phyloP scores from a whole-genome alignment of 2,329 filamentous ascomycete species.

The Hymenoscyphus linearis region DNA sequence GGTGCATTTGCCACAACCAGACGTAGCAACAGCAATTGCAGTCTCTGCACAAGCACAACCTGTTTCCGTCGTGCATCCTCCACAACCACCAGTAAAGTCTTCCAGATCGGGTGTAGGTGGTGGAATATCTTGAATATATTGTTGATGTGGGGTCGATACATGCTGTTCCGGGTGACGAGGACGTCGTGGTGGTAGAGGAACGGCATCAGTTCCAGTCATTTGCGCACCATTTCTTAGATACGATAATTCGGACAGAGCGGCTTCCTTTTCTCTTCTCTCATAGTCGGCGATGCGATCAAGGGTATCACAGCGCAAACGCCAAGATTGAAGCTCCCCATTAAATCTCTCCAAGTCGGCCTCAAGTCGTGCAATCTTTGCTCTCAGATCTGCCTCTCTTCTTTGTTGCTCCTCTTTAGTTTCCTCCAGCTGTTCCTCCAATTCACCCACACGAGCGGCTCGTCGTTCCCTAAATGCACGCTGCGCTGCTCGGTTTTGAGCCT shows the following conservation, averaged over 20 bases:
- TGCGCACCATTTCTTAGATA: slow-evolving; percentile 30
- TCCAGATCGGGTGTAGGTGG: slow-evolving; percentile 28
- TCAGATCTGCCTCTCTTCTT: slow-evolving; percentile 50
- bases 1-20: slow-evolving; percentile 63
- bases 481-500: slow-evolving; percentile 89
- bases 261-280: slow-evolving; percentile 39
- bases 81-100: slow-evolving; percentile 41
- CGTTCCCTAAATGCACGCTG: slow-evolving; percentile 88
- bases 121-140: slow-evolving; percentile 23
- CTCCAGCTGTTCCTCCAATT: slow-evolving; percentile 62
- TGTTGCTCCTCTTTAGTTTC: slow-evolving; percentile 53
- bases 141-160: slow-evolving; percentile 18
- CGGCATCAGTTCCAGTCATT: slow-evolving; percentile 35
- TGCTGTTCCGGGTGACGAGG: slow-evolving; percentile 20
- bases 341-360: slow-evolving; percentile 64
- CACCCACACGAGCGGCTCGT: slow-evolving; percentile 76
- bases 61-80: slow-evolving; percentile 48
- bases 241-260: slow-evolving; percentile 37
- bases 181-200: slow-evolving; percentile 35
- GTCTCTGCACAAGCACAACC: slow-evolving; percentile 56
- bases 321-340: slow-evolving; percentile 34
- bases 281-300: slow-evolving; percentile 32
- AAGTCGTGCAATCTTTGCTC: slow-evolving; percentile 51
- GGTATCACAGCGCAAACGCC: slow-evolving; percentile 31
- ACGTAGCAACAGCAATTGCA: slow-evolving; percentile 46